Evolutionary conservation across 805 yeast genomes (phyloP).

Genomic region (Candida sakaeoensis): DNA sequence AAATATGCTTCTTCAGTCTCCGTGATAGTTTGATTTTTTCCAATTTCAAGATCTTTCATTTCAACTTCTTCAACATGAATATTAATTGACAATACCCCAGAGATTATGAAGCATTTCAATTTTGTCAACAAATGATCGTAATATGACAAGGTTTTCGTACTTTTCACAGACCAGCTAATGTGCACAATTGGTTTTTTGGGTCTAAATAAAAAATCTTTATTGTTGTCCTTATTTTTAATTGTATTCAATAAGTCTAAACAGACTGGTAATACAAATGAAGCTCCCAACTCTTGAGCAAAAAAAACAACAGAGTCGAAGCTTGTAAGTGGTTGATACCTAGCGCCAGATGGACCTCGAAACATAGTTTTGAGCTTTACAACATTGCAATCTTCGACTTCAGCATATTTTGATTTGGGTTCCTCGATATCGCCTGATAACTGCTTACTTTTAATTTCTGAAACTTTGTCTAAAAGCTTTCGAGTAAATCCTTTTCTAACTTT

Average conservation of each 20-base stretch:
- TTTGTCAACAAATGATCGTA: slow-evolving; percentile 30
- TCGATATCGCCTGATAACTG: slow-evolving; percentile 12
- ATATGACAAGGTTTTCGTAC: slow-evolving; percentile 29
- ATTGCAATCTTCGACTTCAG: slow-evolving; percentile 8
- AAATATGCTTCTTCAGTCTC: neutral
- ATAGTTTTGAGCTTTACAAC: slow-evolving; percentile 27
- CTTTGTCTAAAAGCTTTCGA: slow-evolving; percentile 25
- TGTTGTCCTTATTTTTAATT: slow-evolving; percentile 21
- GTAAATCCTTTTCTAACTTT: slow-evolving; percentile 44
- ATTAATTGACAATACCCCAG: slow-evolving; percentile 22
- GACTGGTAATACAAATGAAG: slow-evolving; percentile 43
- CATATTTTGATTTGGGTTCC: neutral
- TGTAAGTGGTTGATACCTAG: slow-evolving; percentile 35
- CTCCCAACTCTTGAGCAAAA: slow-evolving; percentile 45
- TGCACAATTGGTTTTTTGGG: slow-evolving; percentile 24
- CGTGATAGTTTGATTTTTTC: slow-evolving; percentile 2
- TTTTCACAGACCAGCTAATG: slow-evolving; percentile 32
- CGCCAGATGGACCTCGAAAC: slow-evolving; percentile 48
- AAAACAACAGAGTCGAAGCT: slow-evolving; percentile 40
- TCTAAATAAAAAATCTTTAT: slow-evolving; percentile 30
- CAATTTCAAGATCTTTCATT: slow-evolving; percentile 4
- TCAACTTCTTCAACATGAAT: slow-evolving; percentile 22
- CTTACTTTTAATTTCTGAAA: slow-evolving; percentile 19
- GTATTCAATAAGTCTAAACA: slow-evolving; percentile 36
- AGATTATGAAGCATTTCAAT: slow-evolving; percentile 20